These are phyloP conservation scores for Neurospora tetraspora DNA, from an alignment of 495 filamentous ascomycete genomes.

Conservation along the genomic window DNA sequence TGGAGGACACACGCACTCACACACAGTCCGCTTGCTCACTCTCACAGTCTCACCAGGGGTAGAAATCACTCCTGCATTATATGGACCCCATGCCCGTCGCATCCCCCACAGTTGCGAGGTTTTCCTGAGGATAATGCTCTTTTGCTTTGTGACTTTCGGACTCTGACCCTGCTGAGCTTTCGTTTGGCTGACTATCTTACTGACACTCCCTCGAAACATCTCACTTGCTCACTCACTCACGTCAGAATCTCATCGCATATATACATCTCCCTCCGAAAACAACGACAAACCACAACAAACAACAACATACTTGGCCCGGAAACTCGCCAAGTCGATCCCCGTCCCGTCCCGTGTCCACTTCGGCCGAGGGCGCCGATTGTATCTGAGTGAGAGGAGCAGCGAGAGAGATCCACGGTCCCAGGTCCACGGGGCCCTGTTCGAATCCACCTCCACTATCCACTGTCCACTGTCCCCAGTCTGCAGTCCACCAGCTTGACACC, in stretches of 20 bases:
- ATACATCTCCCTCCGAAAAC: neutral
- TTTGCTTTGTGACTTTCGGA: neutral
- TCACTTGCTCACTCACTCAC: neutral
- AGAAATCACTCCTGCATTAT: conserved; percentile 16
- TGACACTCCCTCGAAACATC: neutral
- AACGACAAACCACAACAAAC: neutral
- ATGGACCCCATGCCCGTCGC: conserved; percentile 11
- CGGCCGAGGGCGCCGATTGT: neutral
- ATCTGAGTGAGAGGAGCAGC: neutral
- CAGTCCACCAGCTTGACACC: conserved; percentile 2
- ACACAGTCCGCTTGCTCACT: neutral
- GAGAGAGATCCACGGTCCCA: neutral
- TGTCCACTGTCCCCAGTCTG: conserved; percentile 1
- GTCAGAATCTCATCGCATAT: neutral
- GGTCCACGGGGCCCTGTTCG: neutral
- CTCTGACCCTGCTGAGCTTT: neutral
- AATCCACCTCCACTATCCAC: neutral
- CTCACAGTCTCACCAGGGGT: conserved; percentile 2
- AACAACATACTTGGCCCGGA: neutral
- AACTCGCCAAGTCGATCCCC: neutral
- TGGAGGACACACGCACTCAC: neutral
- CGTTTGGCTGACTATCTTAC: neutral
- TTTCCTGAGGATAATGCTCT: conserved; percentile 4
- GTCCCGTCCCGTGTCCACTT: neutral
- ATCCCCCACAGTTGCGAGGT: conserved; percentile 13